These are phyloP conservation scores for Schoenoplectus triqueter DNA, from an alignment of 202 grass and related monocot species.

Conservation along the genomic window DNA sequence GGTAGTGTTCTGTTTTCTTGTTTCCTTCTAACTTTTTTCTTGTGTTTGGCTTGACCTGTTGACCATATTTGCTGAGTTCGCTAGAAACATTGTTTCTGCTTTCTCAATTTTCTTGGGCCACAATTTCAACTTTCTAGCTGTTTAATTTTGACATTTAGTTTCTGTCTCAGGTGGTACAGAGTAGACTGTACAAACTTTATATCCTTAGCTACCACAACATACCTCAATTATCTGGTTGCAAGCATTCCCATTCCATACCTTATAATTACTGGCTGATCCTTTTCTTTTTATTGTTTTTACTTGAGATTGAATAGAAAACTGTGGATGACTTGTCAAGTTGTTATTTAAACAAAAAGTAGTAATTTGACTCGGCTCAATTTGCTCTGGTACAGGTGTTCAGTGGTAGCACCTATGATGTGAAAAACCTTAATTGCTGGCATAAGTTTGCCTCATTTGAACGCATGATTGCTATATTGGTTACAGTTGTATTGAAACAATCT, in stretches of 20 bases:
- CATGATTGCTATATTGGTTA: constrained; percentile 12
- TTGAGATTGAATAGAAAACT: no score
- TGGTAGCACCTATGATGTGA: not conserved
- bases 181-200: not conserved
- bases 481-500: constrained; percentile 10
- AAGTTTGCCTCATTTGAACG: no score
- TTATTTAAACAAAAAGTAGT: not conserved
- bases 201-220: no score
- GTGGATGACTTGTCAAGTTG: not conserved
- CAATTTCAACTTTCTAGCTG: not conserved
- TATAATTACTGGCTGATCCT: no score
- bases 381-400: not conserved
- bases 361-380: no score
- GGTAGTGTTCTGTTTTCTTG: not conserved
- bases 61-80: not conserved
- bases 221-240: no score
- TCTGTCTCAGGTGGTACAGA: not conserved
- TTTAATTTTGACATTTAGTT: constrained; percentile 6
- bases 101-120: not conserved
- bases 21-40: not conserved
- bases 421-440: not conserved
- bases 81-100: not conserved
- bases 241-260: no score
- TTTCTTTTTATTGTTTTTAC: no score
- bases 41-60: not conserved